Conservation (phyloP, 139 green algal species). For the Chlorella ohadii region DNA sequence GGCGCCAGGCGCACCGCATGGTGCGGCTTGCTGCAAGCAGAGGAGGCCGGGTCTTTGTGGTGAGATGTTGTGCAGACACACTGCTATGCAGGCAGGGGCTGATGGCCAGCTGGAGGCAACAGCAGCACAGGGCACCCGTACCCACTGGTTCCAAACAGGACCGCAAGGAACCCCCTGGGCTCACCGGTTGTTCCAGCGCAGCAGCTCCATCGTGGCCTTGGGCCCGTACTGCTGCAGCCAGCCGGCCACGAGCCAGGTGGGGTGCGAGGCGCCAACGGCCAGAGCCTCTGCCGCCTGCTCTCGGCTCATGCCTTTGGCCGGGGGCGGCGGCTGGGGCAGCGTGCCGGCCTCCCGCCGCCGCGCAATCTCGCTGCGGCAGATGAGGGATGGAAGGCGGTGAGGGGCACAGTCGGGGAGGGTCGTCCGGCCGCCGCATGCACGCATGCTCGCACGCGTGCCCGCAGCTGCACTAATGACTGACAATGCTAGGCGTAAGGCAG, state of each 20-base stretch:
- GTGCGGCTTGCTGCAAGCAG: neutral
- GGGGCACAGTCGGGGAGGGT: no score
- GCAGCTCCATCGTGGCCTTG: constrained; percentile 56
- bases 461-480: no score
- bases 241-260: constrained; percentile 79
- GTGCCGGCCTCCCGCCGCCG: neutral
- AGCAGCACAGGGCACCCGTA: no score
- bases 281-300: constrained; percentile 30
- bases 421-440: no score
- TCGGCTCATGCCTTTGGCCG: neutral
- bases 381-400: neutral
- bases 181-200: constrained; percentile 82
- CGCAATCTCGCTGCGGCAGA: neutral
- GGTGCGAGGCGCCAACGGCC: constrained; percentile 63
- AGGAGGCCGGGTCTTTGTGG: no score
- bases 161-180: no score
- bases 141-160: no score
- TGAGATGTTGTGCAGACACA: no score
- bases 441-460: no score
- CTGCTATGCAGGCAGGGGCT: no score
- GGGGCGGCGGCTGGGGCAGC: constrained; percentile 24
- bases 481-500: no score
- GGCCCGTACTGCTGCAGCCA: constrained; percentile 75
- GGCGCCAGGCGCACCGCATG: constrained; percentile 37
- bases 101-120: no score